Base-by-base conservation (phyloP, 768 basidiomycete species). In the Leccinum disarticulatum region DNA sequence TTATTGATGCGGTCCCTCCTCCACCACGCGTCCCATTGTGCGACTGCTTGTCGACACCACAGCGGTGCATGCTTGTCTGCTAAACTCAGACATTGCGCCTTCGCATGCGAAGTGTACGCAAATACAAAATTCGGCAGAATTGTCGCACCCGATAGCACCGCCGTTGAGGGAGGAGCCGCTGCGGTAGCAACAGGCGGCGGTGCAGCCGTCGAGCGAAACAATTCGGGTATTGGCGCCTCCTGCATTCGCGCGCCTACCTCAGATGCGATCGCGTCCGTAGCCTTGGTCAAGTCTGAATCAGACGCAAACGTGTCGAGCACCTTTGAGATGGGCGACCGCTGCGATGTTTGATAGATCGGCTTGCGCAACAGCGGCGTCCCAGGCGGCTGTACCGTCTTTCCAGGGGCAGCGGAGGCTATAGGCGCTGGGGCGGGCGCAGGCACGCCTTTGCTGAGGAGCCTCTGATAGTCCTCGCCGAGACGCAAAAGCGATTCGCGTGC, bases 401-500 rank as follows among this genome's bases (percentile, higher is more conserved):
- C 52, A 1, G 77, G 69, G 7, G 68, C 57, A 2, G 69, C 22
- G n/a, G 79, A 67, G 17, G 17, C 38, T 7, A 64, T 52, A 19
- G 62, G 52, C 17, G 58, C 61, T 15, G 30, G 65, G 11, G 52
- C 63, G 36, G 33, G 75, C 59, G 68, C 54, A 9, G 74, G 66
- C 1, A 70, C 66, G 6, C 91, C 91, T n/a, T 83, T 76, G 1
- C 83, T 79, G 3, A 88, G 73, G 52, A 92, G 76, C 0, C 78
- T 74, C 64, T 88, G 88, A 61, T 91, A 91, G 69, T 93, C 89
- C 1, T 75, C 68, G 9, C 88, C 90, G 1, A 93, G 77, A 7
- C 81, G 68, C 10, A 88, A 66, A 2, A 93, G 77, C 8, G 81
- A 77, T 56, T 86, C 83, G 4, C 88, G 80, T 8, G 77, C 76